Base-by-base conservation (phyloP, 2,329 filamentous ascomycete species). In the Talaromyces sp. region DNA sequence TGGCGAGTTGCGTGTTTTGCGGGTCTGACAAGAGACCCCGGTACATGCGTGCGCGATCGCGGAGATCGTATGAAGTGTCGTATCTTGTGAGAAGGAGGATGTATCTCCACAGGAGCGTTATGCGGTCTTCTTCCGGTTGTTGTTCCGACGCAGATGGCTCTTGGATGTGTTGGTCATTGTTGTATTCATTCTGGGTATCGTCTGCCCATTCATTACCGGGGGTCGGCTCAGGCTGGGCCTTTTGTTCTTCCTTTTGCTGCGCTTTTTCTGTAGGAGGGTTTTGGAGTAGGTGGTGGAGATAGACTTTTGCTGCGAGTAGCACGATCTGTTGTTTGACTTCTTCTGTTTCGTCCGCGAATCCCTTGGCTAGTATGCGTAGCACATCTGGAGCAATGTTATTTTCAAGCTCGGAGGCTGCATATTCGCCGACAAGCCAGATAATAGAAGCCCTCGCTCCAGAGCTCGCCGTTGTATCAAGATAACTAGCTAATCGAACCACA, bases 391-490 rank as follows among this genome's bases (percentile, higher is more conserved):
- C 94, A 63, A 99, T 93, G 68, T 95, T 96, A 71, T 94, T 88
- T 62, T 92, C 88, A 10, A 88, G 84, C 59, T 91, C 86, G 2
- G 89, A 75, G 0, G 91, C 91, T 0, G 93, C 86, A 68, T 95
- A 97, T 74, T 99, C 94, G 52, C 94, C 94, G 0, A 97, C 92
- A 0, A 99, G 85, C 94, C 94, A 99, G 67, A 99, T 89, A 64
- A 99, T 97, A 55, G 91, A 96, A 3, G 94, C 94, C 65, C 94
- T 84, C 3, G 94, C 94, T 62, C 92, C 88, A 1, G 94, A 87
- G 63, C 94, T 92, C 0, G 89, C 91, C 1, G 92, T 90, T 3
- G 88, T 89, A 69, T 97, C 94, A 2, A 99, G 84, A 63, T 96
- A 92, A 75, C 92, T 94, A 6, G 94, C 94, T 54, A 99, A 78